These are phyloP conservation scores for Hypericum androsaemum DNA, from an alignment of 345 rosid genomes.

Conservation along the genomic window DNA sequence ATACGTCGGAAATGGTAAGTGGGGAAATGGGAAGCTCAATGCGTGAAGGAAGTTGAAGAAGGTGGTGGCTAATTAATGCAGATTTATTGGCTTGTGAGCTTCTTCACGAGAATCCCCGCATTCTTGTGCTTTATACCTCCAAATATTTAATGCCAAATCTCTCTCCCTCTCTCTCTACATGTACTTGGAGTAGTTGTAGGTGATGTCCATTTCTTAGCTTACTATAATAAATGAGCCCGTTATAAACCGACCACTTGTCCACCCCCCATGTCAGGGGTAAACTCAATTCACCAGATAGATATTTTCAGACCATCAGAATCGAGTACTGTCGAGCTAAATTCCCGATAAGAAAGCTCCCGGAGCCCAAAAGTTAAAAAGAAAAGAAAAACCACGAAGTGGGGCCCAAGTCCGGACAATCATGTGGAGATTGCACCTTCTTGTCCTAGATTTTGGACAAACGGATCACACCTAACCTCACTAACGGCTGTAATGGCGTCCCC, in stretches of 20 bases:
- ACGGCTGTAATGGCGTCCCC: slow-evolving; percentile 19
- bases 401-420: slow-evolving; percentile 7
- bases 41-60: slow-evolving; percentile 27
- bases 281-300: not conserved
- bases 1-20: slow-evolving; percentile 5
- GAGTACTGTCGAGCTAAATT: too few species aligned
- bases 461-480: slow-evolving; percentile 10
- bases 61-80: slow-evolving; percentile 11
- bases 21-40: slow-evolving; percentile 16
- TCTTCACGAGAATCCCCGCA: slow-evolving; percentile 36
- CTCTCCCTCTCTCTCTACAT: not conserved
- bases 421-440: slow-evolving; percentile 5
- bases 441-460: not conserved
- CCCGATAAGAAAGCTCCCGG: not conserved
- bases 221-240: not conserved
- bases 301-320: not conserved
- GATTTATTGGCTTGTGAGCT: slow-evolving; percentile 33
- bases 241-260: slow-evolving; percentile 19
- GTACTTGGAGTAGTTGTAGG: not conserved
- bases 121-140: slow-evolving; percentile 2
- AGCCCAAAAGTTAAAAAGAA: not conserved
- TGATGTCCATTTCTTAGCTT: not conserved
- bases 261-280: not conserved
- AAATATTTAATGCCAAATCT: not conserved
- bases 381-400: not conserved